These are phyloP conservation scores for Ilex paraguariensis DNA, from an alignment of 305 asterid genomes.

Conservation along the genomic window DNA sequence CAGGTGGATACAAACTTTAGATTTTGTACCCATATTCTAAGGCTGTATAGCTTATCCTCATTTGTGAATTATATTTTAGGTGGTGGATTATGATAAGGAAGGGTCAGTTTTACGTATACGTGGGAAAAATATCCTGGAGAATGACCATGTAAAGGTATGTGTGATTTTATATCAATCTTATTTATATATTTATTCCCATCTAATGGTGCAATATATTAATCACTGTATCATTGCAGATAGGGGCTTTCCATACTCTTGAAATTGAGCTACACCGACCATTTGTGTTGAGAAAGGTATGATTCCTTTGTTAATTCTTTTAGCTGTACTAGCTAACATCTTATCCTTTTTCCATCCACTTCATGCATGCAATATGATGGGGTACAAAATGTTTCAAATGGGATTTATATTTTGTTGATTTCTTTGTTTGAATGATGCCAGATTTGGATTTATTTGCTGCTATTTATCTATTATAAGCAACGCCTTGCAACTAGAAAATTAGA, in stretches of 20 bases:
- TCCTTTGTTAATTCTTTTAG: not conserved
- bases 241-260: slow-evolving; percentile 95
- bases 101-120: slow-evolving; percentile 86
- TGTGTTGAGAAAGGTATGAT: slow-evolving; percentile 73
- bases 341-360: not conserved
- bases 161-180: slow-evolving; percentile 9
- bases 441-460: no score
- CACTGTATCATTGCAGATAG: slow-evolving; percentile 51
- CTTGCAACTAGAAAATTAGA: no score
- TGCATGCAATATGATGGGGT: not conserved
- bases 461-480: no score
- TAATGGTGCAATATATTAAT: slow-evolving; percentile 7
- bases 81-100: slow-evolving; percentile 89
- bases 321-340: no score
- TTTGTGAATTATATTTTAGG: slow-evolving; percentile 25
- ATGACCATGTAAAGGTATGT: slow-evolving; percentile 89
- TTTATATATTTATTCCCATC: slow-evolving; percentile 3
- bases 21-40: not conserved
- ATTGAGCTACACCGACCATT: slow-evolving; percentile 87
- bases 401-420: not conserved
- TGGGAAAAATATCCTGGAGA: slow-evolving; percentile 87
- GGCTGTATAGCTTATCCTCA: slow-evolving; percentile 9
- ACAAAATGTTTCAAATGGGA: not conserved
- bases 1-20: slow-evolving; percentile 9
- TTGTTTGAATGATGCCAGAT: no score